Percentiles rank a stretch among this genome's conserved stretches.
Evolutionary conservation across 2,329 filamentous ascomycete genomes (phyloP).

Genomic region (Trichoderma sp.): DNA sequence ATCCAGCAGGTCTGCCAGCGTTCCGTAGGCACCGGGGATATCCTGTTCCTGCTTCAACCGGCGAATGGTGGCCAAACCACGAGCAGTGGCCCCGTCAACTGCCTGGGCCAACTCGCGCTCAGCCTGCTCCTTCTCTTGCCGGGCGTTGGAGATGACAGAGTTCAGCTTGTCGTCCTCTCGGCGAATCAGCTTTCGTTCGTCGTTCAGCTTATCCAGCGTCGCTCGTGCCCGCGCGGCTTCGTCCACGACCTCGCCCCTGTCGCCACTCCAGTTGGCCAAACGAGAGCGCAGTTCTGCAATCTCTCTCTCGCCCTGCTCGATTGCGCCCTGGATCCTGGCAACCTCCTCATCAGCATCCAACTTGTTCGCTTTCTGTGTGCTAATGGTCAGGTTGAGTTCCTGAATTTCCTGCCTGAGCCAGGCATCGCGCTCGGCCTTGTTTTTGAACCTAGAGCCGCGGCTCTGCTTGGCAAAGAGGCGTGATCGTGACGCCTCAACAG

Average conservation of each 20-base stretch:
- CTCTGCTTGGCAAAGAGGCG: slow-evolving; percentile 91
- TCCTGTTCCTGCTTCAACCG: slow-evolving; percentile 78
- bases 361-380: slow-evolving; percentile 79
- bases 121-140: slow-evolving; percentile 74
- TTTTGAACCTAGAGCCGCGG: slow-evolving; percentile 82
- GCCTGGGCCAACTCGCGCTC: slow-evolving; percentile 78
- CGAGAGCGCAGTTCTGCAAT: slow-evolving; percentile 69
- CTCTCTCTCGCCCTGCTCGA: slow-evolving; percentile 71
- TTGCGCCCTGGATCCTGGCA: slow-evolving; percentile 67
- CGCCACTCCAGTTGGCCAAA: slow-evolving; percentile 77
- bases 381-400: slow-evolving; percentile 74
- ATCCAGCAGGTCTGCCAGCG: slow-evolving; percentile 87
- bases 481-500: slow-evolving; percentile 72
- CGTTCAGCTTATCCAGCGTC: slow-evolving; percentile 73
- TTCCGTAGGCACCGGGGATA: slow-evolving; percentile 87
- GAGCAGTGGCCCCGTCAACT: slow-evolving; percentile 86
- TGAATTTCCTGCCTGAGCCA: slow-evolving; percentile 80
- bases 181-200: slow-evolving; percentile 84
- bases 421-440: slow-evolving; percentile 83
- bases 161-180: slow-evolving; percentile 87
- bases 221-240: slow-evolving; percentile 78
- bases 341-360: slow-evolving; percentile 86
- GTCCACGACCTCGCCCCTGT: slow-evolving; percentile 71
- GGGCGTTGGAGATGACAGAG: slow-evolving; percentile 73
- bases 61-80: slow-evolving; percentile 83